Base-by-base conservation (phyloP, 805 yeast genomes). In the Nakazawaea wickerhamii region DNA sequence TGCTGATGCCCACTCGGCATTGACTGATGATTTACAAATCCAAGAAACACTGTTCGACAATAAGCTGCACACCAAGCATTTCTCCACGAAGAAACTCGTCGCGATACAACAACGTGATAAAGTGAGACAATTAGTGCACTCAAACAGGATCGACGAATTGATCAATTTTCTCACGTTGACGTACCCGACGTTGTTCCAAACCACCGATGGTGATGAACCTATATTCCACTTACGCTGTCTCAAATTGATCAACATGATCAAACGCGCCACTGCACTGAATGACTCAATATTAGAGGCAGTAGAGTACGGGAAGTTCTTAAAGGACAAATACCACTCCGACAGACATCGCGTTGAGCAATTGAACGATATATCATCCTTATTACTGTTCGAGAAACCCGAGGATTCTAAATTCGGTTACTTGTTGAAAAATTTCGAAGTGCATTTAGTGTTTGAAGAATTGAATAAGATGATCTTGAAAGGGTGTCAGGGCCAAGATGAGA, bases 301-400 rank as follows among this genome's bases (percentile, higher is more conserved):
- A 4, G 47, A 49, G 22, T 67, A 55, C 46, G 77, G 77, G 4
- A 67, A 66, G 44, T 27, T 51, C 10, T 50, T 75, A 34, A 59
- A 64, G 38, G 43, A 50, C 3, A 46, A 55, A 20, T 72, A 59
- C 45, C 53, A 50, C 11, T 45, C 54, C 3, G 59, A 64, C n/a
- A 49, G 58, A 3, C 53, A 53, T n/a, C 63, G 65, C 31, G 62
- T 59, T 23, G 58, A 60, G 6, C 60, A 62, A 45, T 51, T 80
- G 23, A 62, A 66, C 30, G 71, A 73, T 33, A 62, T 78, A 0
- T 73, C 77, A 6, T 63, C 76, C 3, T 55, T 80, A 22, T 53
- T 79, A 36, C 79, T 82, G 3, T 79, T 70, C 48, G 68, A 69
- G 8, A 63, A 77, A 40, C 81, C 82, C 1, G 44, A 46, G 33